phyloP scores from a whole-genome alignment of 2,329 filamentous ascomycete genomes.

The Phyllosticta capitalensis region DNA sequence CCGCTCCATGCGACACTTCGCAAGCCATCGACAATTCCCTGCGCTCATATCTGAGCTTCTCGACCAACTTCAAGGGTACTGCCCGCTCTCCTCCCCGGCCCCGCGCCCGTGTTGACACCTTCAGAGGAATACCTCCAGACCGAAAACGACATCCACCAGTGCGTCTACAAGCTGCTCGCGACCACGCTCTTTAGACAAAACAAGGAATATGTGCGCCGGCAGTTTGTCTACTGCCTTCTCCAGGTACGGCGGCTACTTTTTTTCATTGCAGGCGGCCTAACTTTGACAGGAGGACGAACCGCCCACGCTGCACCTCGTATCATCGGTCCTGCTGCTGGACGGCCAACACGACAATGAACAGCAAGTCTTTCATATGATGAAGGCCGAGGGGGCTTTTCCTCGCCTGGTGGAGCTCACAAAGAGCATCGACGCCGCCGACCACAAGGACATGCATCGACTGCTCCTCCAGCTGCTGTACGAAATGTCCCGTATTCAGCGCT shows the following conservation, averaged over 20 bases:
- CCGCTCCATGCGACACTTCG: slow-evolving; percentile 49
- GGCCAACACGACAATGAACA: slow-evolving; percentile 64
- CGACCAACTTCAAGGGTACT: slow-evolving; percentile 59
- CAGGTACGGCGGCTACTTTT: slow-evolving; percentile 37
- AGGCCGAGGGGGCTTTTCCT: slow-evolving; percentile 72
- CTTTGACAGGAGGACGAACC: slow-evolving; percentile 67
- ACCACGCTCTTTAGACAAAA: slow-evolving; percentile 66
- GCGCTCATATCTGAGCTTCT: slow-evolving; percentile 72
- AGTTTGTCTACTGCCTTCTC: slow-evolving; percentile 84
- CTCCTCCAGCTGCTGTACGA: slow-evolving; percentile 88
- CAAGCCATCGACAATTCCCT: slow-evolving; percentile 74
- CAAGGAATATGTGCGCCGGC: slow-evolving; percentile 77
- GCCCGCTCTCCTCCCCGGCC: not conserved
- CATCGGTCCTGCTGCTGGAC: slow-evolving; percentile 78
- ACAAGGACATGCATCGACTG: slow-evolving; percentile 65
- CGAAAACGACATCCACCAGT: slow-evolving; percentile 71
- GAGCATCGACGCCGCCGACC: slow-evolving; percentile 49
- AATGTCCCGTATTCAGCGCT: slow-evolving; percentile 83
- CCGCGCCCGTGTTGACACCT: slow-evolving; percentile 15
- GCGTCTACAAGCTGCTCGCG: slow-evolving; percentile 67
- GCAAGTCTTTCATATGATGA: slow-evolving; percentile 72
- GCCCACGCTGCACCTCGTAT: slow-evolving; percentile 69
- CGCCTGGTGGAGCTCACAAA: slow-evolving; percentile 75
- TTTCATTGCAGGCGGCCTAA: not conserved
- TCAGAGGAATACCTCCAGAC: slow-evolving; percentile 60